phyloP scores from a whole-genome alignment of 345 rosid genomes.

The Populus alba region DNA sequence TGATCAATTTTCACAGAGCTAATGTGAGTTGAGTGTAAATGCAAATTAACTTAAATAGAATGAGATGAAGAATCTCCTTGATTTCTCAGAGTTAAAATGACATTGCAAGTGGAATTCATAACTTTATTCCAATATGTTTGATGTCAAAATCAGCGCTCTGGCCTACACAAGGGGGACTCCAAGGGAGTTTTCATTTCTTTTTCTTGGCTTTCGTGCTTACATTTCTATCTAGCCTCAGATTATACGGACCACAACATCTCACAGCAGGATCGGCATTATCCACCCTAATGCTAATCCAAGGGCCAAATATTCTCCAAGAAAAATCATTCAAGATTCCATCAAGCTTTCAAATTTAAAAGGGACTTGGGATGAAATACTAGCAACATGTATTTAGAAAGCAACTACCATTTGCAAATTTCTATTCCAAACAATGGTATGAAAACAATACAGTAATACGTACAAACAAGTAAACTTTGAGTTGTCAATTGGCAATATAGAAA shows the following conservation, averaged over 20 bases:
- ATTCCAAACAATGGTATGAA: neutral
- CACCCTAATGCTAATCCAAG: neutral
- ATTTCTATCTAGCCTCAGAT: constrained; percentile 4
- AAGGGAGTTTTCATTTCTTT: constrained; percentile 10
- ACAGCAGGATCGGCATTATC: constrained; percentile 23
- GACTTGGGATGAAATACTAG: neutral
- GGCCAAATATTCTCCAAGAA: neutral
- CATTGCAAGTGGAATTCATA: neutral
- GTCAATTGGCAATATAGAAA: neutral
- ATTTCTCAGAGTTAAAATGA: neutral
- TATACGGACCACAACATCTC: constrained; percentile 25
- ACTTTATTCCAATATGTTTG: neutral
- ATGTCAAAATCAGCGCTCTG: constrained; percentile 20
- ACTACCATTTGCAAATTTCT: neutral
- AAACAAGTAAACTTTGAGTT: neutral
- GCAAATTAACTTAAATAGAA: neutral
- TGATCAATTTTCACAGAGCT: neutral
- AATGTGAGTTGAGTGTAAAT: constrained; percentile 20
- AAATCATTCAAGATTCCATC: constrained; percentile 15
- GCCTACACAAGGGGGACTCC: neutral
- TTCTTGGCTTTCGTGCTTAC: constrained; percentile 7
- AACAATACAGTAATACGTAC: neutral
- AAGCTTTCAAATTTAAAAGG: constrained; percentile 2
- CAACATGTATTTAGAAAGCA: neutral
- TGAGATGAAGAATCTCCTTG: neutral